phyloP scores from a whole-genome alignment of 176 grass and related monocot species.

The Eleusine indica region DNA sequence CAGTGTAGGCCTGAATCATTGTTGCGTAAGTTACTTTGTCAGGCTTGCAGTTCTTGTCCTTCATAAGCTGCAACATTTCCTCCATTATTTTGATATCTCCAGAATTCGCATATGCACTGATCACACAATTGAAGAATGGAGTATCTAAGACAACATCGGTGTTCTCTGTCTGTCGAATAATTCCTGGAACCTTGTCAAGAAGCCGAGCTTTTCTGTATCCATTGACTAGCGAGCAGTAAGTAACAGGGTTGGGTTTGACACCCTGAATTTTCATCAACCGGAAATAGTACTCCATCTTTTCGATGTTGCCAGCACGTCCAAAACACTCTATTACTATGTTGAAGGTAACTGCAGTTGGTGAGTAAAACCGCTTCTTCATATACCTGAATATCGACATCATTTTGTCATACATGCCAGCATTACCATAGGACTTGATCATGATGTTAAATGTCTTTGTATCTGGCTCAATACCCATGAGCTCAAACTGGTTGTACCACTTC shows the following conservation, averaged over 20 bases:
- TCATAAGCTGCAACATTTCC: slow-evolving; percentile 80
- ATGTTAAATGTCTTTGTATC: slow-evolving; percentile 77
- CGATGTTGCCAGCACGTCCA: slow-evolving; percentile 66
- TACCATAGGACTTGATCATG: slow-evolving; percentile 86
- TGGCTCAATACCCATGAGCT: slow-evolving; percentile 78
- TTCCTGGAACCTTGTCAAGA: slow-evolving; percentile 65
- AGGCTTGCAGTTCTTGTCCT: slow-evolving; percentile 81
- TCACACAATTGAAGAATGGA: slow-evolving; percentile 87
- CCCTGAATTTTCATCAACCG: slow-evolving; percentile 84
- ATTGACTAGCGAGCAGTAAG: slow-evolving; percentile 84
- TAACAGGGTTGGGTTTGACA: slow-evolving; percentile 71
- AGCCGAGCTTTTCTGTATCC: slow-evolving; percentile 72
- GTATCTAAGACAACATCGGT: slow-evolving; percentile 75
- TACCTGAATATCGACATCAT: slow-evolving; percentile 70
- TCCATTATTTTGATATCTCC: slow-evolving; percentile 86
- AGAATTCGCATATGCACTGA: slow-evolving; percentile 68
- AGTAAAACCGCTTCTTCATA: slow-evolving; percentile 73
- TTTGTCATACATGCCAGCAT: slow-evolving; percentile 56
- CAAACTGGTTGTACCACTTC: slow-evolving; percentile 76
- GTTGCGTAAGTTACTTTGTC: slow-evolving; percentile 69
- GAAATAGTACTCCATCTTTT: slow-evolving; percentile 95
- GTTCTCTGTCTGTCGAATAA: slow-evolving; percentile 84
- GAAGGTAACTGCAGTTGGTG: slow-evolving; percentile 60
- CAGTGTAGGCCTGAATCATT: slow-evolving; percentile 70
- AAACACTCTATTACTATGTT: slow-evolving; percentile 83